Evolutionary conservation across 1,139 yeast genomes (phyloP), one percentile per base, ranked within the genome.

Genomic region (Pichia sp.): DNA sequence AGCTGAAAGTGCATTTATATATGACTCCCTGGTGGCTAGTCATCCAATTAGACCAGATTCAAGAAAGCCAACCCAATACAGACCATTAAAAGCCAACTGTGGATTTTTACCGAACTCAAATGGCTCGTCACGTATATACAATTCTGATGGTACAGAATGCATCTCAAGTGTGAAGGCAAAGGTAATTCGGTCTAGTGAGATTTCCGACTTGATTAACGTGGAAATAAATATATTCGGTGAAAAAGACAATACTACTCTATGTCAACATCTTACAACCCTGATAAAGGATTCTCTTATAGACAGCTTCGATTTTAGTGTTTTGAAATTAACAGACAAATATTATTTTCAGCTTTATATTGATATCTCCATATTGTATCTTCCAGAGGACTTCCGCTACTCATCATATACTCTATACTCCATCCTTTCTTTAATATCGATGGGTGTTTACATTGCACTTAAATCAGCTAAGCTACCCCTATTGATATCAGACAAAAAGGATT

Each of bases 61-160:
- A 3, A 78, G 99, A 62, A 72, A 76, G 5, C 75, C 75, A 13
- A 75, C 78, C 57, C 97, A 90, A 69, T 87, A 86, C 67, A 78
- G 97, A 59, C 97, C 97, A 0, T 71, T 92, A 49, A 95, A 90
- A 64, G 89, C 96, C 6, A 83, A 82, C 32, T 84, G 90, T 5
- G 84, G 87, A 53, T 87, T 90, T 64, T 75, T 92, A 57, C 95
- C 96, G 0, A 82, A 85, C 47, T 87, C 97, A 8, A 89, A 92
- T 71, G 99, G 99, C 19, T 90, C 97, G 6, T 87, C 97, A 1
- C 78, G 96, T 71, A 82, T 92, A 41, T 78, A 92, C 63, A 79
- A 90, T 42, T 80, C 87, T 56, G 97, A 92, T 69, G 97, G 98
- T 26, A 83, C 90, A 62, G 98, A 92, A 70, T 90, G 97, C 66